phyloP scores from a whole-genome alignment of 257 asterid genomes.

The Nicotiana tabacum region DNA sequence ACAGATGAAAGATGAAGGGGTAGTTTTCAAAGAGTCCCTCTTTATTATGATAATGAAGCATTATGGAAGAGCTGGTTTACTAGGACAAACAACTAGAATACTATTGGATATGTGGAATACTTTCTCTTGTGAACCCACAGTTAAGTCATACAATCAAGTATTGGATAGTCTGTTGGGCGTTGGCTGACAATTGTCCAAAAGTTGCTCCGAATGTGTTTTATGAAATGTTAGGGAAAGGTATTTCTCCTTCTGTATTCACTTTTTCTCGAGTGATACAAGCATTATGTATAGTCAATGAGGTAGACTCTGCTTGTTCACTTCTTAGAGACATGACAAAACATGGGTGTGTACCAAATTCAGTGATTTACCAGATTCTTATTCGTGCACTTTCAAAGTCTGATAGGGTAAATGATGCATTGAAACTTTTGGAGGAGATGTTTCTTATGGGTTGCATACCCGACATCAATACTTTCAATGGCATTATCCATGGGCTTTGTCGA shows the following conservation, averaged over 20 bases:
- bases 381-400: slow-evolving; percentile 41
- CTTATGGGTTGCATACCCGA: slow-evolving; percentile 89
- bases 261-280: slow-evolving; percentile 77
- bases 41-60: slow-evolving; percentile 80
- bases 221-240: slow-evolving; percentile 78
- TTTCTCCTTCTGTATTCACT: slow-evolving; percentile 69
- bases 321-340: slow-evolving; percentile 94
- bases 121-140: slow-evolving; percentile 72
- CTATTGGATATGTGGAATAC: slow-evolving; percentile 71
- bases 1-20: slow-evolving; percentile 82
- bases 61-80: slow-evolving; percentile 78
- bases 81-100: slow-evolving; percentile 84
- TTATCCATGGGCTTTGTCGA: slow-evolving; percentile 69
- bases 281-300: slow-evolving; percentile 62
- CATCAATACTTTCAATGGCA: slow-evolving; percentile 75
- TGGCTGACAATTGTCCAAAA: slow-evolving; percentile 75
- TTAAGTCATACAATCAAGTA: slow-evolving; percentile 72
- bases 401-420: slow-evolving; percentile 70
- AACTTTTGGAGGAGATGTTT: slow-evolving; percentile 89
- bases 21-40: slow-evolving; percentile 58
- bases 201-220: slow-evolving; percentile 84
- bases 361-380: slow-evolving; percentile 78
- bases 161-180: slow-evolving; percentile 45
- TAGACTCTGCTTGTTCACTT: slow-evolving; percentile 74
- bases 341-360: slow-evolving; percentile 86